Evolutionary conservation across 163 green algal genomes (phyloP).

Genomic region (Scenedesmus sp.): DNA sequence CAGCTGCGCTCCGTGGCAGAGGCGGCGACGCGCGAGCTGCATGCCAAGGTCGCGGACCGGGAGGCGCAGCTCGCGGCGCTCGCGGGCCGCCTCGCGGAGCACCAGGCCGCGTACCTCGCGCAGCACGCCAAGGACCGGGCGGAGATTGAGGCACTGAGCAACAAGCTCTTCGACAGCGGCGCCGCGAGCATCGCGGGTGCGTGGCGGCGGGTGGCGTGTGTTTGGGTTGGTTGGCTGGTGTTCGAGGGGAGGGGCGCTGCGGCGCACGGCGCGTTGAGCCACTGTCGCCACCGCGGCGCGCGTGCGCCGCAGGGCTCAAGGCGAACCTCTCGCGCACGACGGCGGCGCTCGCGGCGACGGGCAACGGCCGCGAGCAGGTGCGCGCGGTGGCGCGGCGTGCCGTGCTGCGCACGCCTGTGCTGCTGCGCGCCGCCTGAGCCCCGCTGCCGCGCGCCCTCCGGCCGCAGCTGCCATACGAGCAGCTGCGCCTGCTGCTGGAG

Average conservation of each 20-base stretch:
- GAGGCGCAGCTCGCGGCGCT: slow-evolving; percentile 42
- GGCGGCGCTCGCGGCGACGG: slow-evolving; percentile 32
- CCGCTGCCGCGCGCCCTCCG: background rate
- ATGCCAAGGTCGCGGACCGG: slow-evolving; percentile 58
- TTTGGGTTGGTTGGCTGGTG: no score
- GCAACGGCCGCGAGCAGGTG: slow-evolving; percentile 25
- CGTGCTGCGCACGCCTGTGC: background rate
- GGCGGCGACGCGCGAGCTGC: slow-evolving; percentile 67
- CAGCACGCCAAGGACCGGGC: slow-evolving; percentile 56
- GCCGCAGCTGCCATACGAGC: slow-evolving; percentile 45
- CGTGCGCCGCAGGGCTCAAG: no score
- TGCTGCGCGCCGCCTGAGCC: no score
- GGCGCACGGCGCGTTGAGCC: no score
- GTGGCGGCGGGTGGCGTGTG: no score
- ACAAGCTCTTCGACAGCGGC: slow-evolving; percentile 62
- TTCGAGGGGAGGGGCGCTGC: no score
- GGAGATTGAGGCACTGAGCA: slow-evolving; percentile 69
- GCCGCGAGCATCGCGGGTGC: slow-evolving; percentile 29
- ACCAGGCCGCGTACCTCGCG: slow-evolving; percentile 46
- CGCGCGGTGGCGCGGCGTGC: background rate
- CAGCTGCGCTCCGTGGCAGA: slow-evolving; percentile 71
- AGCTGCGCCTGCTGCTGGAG: slow-evolving; percentile 48
- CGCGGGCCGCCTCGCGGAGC: slow-evolving; percentile 47
- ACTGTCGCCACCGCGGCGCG: no score
- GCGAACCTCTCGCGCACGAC: background rate